Base-by-base conservation (phyloP, 345 rosid species). In the Diplotaxis tenuifolia region DNA sequence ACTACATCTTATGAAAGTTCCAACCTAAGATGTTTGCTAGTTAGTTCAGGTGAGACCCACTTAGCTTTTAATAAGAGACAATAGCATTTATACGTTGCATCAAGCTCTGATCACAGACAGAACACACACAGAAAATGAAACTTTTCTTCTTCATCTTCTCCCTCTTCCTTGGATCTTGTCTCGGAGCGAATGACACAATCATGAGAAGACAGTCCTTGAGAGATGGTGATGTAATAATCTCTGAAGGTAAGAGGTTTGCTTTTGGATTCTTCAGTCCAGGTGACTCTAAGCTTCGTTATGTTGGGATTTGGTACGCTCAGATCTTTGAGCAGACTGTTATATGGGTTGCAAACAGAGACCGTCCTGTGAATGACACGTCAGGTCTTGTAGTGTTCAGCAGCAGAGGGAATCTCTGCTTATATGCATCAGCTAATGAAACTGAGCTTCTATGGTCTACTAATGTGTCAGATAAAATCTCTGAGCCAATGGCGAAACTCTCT, bases 311-410 rank as follows among this genome's bases (percentile, higher is more conserved):
- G 96, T 90, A 86, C 76, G 66, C 83, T 55, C 75, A 65, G 59
- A 70, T 83, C 60, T 31, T 86, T 6, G 64, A 28, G 6, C 73
- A 65, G 74, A 85, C 91, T 2, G 32, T 83, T 50, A 88, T 88
- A 4, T 92, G 96, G 94, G 92, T 92, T 16, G 94, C 96, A 12
- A 88, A 92, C 42, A 81, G 91, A 68, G 84, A 74, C 60, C 28
- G 19, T 45, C 72, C 67, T 1, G n/a, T 74, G 10, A 66, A 28
- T 45, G 67, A 23, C 7, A 58, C 67, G 12, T 65, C 78, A 4
- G 78, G 78, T 0, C 27, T 66, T 5, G 19, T 66, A 45, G 59
- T 57, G 66, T 74, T 74, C 59, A 74, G 50, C 9, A 57, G 27
- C 11, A 66, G 60, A 28, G 77, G 77, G 2, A 31, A 73, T 58